These are phyloP conservation scores for Balamuthia mandrillaris DNA, from an alignment of 208 protist species.

Conservation along the genomic window DNA sequence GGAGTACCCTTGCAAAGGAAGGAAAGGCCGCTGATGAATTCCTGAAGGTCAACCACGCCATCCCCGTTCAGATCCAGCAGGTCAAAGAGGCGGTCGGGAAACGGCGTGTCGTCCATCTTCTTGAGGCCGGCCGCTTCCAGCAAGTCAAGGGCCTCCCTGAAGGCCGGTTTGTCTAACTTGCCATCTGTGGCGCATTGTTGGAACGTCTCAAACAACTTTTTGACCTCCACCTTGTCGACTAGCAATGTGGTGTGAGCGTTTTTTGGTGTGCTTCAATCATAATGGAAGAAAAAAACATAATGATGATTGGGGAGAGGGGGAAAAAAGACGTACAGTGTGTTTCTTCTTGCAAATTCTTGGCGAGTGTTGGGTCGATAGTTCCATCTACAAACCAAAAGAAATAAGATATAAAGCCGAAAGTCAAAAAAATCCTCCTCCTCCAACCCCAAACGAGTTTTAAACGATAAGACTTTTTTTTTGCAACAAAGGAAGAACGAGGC, in stretches of 20 bases:
- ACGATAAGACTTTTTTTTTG: not conserved
- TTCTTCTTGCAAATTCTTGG: not conserved
- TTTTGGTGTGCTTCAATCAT: not conserved
- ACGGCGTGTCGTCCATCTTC: slow-evolving; percentile 59
- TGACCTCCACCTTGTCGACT: slow-evolving; percentile 61
- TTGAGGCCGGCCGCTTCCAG: slow-evolving; percentile 46
- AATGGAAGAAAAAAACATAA: not conserved
- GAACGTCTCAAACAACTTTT: slow-evolving; percentile 48
- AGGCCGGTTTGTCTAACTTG: slow-evolving; percentile 37
- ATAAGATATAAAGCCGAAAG: not conserved
- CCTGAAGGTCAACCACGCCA: slow-evolving; percentile 51
- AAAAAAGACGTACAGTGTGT: not conserved
- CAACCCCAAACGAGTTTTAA: not conserved
- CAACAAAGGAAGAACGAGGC: not conserved
- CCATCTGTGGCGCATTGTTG: slow-evolving; percentile 43
- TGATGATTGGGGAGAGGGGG: not conserved
- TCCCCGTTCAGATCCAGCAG: slow-evolving; percentile 55
- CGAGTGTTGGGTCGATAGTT: not conserved
- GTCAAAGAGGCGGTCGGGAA: slow-evolving; percentile 53
- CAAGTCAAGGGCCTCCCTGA: slow-evolving; percentile 37
- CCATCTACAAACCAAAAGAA: not conserved
- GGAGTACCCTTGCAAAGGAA: slow-evolving; percentile 53
- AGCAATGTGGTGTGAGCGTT: not conserved
- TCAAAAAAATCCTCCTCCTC: not conserved
- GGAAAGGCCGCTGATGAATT: slow-evolving; percentile 59